Conservation (phyloP, 768 basidiomycete genomes). For the Chalciporus sphaerocephalus region DNA sequence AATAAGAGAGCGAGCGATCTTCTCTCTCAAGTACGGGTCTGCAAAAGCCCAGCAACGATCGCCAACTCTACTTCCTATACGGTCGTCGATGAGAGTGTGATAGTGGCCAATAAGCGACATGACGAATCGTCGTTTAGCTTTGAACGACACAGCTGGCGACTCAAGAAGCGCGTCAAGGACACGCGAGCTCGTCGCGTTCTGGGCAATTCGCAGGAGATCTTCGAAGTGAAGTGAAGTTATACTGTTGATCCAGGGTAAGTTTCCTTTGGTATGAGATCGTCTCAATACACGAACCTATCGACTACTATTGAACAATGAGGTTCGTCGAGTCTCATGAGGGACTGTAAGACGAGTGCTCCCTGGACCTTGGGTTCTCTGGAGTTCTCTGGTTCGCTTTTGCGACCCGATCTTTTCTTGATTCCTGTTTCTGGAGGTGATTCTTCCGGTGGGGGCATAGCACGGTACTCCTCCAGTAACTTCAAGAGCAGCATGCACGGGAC, state of each 20-base stretch:
- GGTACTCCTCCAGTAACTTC: conserved; percentile 38
- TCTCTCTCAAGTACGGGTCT: conserved; percentile 95
- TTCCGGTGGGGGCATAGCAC: conserved; percentile 3
- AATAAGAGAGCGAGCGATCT: conserved; percentile 80
- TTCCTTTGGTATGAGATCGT: neutral
- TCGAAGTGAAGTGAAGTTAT: conserved; percentile 53
- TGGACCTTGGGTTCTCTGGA: conserved; percentile 68
- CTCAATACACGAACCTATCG: conserved; percentile 50
- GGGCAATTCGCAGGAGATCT: conserved; percentile 55
- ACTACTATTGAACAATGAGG: conserved; percentile 66
- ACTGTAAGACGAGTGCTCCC: conserved; percentile 83
- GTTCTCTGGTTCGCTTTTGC: conserved; percentile 23
- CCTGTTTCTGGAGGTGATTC: conserved; percentile 12
- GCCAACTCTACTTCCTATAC: conserved; percentile 83
- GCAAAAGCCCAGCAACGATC: conserved; percentile 89
- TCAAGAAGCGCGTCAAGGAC: conserved; percentile 77
- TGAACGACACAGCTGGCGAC: conserved; percentile 58
- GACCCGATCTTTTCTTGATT: conserved; percentile 12
- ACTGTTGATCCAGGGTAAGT: conserved; percentile 36
- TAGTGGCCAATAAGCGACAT: conserved; percentile 74
- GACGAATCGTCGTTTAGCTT: conserved; percentile 67
- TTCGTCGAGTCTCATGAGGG: conserved; percentile 63
- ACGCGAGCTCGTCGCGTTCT: conserved; percentile 66
- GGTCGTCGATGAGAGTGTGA: conserved; percentile 79
- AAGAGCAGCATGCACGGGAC: conserved; percentile 67